Percentiles rank a stretch among this genome's conserved stretches.
phyloP scores from a whole-genome alignment of 2,329 filamentous ascomycete species.

The Dactylellina cionopaga region DNA sequence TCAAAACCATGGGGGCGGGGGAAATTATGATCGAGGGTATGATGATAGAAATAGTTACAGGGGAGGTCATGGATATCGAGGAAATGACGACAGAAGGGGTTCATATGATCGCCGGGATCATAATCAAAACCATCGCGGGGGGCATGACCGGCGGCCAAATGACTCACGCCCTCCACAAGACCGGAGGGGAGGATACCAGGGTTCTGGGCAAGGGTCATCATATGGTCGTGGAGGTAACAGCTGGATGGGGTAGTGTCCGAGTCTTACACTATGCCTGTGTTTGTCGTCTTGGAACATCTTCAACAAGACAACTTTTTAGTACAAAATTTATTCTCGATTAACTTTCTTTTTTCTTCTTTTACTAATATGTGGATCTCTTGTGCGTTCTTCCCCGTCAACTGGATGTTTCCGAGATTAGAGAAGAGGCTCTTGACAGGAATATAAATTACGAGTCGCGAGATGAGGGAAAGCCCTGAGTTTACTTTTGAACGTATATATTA shows the following conservation, averaged over 20 bases:
- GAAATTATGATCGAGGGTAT: conserved; percentile 55
- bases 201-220: conserved; percentile 16
- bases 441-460: no score
- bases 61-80: conserved; percentile 55
- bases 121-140: conserved; percentile 15
- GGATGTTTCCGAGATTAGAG: no score
- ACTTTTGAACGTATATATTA: no score
- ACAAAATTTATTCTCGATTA: no score
- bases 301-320: background rate
- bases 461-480: no score
- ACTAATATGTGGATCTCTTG: no score
- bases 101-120: conserved; percentile 49
- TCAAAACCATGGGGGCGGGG: conserved; percentile 39
- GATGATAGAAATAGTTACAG: conserved; percentile 55
- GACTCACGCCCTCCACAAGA: conserved; percentile 35
- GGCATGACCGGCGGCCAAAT: conserved; percentile 16
- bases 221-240: conserved; percentile 32
- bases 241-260: conserved; percentile 37
- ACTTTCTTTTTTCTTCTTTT: background rate
- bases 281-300: background rate
- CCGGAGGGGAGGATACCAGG: conserved; percentile 26
- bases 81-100: conserved; percentile 55
- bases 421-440: no score
- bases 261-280: no score
- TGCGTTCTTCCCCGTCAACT: no score